phyloP scores from a whole-genome alignment of 2,329 filamentous ascomycete genomes.

The Clonostachys chloroleuca region DNA sequence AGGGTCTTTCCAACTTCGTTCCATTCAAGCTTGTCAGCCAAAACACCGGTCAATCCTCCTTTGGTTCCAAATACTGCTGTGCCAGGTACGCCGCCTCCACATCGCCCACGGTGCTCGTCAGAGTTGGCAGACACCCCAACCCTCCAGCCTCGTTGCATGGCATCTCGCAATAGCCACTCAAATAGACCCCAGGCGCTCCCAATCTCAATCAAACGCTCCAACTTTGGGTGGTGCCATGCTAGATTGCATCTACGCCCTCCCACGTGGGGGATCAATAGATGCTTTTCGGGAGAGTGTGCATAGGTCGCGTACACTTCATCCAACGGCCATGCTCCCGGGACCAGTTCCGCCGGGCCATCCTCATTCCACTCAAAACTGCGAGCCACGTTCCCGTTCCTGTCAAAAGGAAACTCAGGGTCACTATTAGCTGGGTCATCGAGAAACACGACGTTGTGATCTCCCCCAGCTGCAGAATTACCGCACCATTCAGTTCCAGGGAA shows the following conservation, averaged over 20 bases:
- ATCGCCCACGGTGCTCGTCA: slow-evolving; percentile 26
- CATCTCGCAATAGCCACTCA: slow-evolving; percentile 25
- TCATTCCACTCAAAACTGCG: slow-evolving; percentile 29
- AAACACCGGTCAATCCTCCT: slow-evolving; percentile 17
- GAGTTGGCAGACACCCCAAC: slow-evolving; percentile 25
- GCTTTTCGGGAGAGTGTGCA: slow-evolving; percentile 17
- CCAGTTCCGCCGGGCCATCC: slow-evolving; percentile 19
- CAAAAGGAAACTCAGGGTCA: slow-evolving; percentile 18
- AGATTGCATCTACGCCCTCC: slow-evolving; percentile 25
- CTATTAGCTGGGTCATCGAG: slow-evolving; percentile 15
- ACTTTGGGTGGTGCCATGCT: slow-evolving; percentile 24
- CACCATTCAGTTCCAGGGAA: slow-evolving; percentile 27
- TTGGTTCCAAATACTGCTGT: slow-evolving; percentile 24
- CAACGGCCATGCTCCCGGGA: slow-evolving; percentile 24
- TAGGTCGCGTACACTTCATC: slow-evolving; percentile 30
- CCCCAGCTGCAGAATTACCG: slow-evolving; percentile 25
- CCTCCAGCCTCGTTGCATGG: slow-evolving; percentile 20
- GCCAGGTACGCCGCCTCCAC: slow-evolving; percentile 25
- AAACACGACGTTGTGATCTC: slow-evolving; percentile 27
- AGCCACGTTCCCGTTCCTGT: slow-evolving; percentile 21
- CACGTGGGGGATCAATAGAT: slow-evolving; percentile 27
- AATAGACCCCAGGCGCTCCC: slow-evolving; percentile 26
- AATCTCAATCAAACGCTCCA: slow-evolving; percentile 26
- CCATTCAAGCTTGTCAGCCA: slow-evolving; percentile 10
- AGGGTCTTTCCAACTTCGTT: slow-evolving; percentile 12